phyloP scores from a whole-genome alignment of 176 grass and related monocot species.

The Olyra latifolia region DNA sequence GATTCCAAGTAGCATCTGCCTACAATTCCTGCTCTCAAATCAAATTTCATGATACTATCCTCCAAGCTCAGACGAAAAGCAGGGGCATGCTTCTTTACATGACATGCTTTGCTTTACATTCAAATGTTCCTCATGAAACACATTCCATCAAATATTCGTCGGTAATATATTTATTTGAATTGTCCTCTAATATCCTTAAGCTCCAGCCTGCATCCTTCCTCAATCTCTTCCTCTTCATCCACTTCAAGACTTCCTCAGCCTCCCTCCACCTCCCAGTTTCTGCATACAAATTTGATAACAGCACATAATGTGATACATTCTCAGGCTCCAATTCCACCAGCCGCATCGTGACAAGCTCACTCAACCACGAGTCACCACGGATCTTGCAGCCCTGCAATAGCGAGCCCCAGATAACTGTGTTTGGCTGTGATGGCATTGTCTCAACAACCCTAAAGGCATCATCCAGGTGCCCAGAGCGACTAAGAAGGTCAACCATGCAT shows the following conservation, averaged over 20 bases:
- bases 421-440: conserved; percentile 63
- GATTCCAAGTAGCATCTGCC: background rate
- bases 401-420: conserved; percentile 65
- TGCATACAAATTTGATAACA: conserved; percentile 62
- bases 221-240: conserved; percentile 54
- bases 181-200: conserved; percentile 44
- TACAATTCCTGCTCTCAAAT: conserved; percentile 6
- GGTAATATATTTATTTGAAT: background rate
- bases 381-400: conserved; percentile 55
- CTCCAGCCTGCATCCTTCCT: conserved; percentile 72
- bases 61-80: background rate
- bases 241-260: conserved; percentile 49
- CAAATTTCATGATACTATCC: conserved; percentile 1
- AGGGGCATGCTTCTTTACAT: conserved; percentile 7
- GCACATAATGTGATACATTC: conserved; percentile 64
- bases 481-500: conserved; percentile 72
- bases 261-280: conserved; percentile 72
- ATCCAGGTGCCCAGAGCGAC: conserved; percentile 52
- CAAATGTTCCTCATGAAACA: conserved; percentile 24
- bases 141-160: conserved; percentile 20
- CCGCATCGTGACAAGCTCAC: conserved; percentile 47
- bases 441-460: conserved; percentile 47
- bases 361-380: conserved; percentile 39
- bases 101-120: conserved; percentile 1
- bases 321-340: conserved; percentile 72